Evolutionary conservation across 805 yeast species (phyloP).

Genomic region (Ogataea neopini): DNA sequence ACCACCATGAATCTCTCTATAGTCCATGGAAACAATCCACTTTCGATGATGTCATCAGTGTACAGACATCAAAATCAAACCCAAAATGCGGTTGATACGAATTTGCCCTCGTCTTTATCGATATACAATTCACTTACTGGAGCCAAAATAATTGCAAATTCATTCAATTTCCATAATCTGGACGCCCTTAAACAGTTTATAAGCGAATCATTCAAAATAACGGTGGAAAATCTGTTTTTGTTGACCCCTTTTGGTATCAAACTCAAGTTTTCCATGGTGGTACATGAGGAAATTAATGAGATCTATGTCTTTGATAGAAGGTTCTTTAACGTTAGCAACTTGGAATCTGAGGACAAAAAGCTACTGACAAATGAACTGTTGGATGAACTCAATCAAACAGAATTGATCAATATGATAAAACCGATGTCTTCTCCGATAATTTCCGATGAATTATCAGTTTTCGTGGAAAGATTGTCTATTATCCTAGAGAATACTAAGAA

Average conservation of each 20-base stretch:
- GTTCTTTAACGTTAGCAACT: conserved; percentile 41
- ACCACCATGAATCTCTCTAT: conserved; percentile 21
- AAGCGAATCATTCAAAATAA: conserved; percentile 42
- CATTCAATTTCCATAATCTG: conserved; percentile 41
- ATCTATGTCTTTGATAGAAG: conserved; percentile 66
- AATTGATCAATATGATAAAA: conserved; percentile 33
- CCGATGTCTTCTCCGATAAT: conserved; percentile 37
- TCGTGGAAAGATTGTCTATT: conserved; percentile 21
- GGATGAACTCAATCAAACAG: conserved; percentile 28
- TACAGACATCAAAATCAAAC: conserved; percentile 21
- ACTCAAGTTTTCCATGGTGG: conserved; percentile 52
- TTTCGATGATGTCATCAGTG: conserved; percentile 31
- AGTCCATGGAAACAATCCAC: conserved; percentile 24
- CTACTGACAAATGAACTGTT: conserved; percentile 22
- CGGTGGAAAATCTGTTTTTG: conserved; percentile 45
- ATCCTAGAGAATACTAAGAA: conserved; percentile 17
- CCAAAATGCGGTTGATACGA: conserved; percentile 14
- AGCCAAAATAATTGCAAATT: conserved; percentile 34
- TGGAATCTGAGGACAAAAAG: conserved; percentile 19
- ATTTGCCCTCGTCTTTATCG: conserved; percentile 25
- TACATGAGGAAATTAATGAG: conserved; percentile 50
- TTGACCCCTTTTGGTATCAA: conserved; percentile 67
- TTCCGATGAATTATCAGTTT: conserved; percentile 22
- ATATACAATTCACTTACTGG: conserved; percentile 50
- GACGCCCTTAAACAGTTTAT: conserved; percentile 46